These are phyloP conservation scores for Lyophyllum decastes DNA, from an alignment of 768 basidiomycete species.

Conservation along the genomic window DNA sequence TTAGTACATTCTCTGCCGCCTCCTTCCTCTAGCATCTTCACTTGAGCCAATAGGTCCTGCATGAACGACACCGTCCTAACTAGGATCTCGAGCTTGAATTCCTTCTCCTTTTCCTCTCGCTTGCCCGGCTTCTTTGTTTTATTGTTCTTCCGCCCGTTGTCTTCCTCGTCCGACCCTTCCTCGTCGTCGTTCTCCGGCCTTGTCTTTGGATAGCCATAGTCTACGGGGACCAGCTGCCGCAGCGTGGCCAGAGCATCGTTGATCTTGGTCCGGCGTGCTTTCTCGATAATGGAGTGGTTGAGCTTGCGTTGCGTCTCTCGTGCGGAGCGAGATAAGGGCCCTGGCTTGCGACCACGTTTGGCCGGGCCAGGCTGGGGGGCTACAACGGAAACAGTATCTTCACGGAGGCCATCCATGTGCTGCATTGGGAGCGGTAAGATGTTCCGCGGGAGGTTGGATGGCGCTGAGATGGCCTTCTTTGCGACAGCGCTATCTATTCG, in stretches of 20 bases:
- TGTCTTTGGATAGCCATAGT: constrained; percentile 35
- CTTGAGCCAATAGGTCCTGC: constrained; percentile 63
- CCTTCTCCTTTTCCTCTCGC: constrained; percentile 68
- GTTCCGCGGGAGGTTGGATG: constrained; percentile 10
- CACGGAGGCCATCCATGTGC: neutral
- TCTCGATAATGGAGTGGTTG: constrained; percentile 95
- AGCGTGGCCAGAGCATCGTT: constrained; percentile 85
- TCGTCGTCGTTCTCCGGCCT: constrained; percentile 27
- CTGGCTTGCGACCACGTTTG: constrained; percentile 76
- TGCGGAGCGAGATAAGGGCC: constrained; percentile 70
- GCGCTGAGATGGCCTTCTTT: constrained; percentile 10
- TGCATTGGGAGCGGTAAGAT: constrained; percentile 27
- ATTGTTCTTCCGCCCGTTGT: constrained; percentile 30
- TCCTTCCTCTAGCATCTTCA: constrained; percentile 38
- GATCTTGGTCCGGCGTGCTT: constrained; percentile 92
- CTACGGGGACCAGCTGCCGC: constrained; percentile 72
- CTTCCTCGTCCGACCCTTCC: constrained; percentile 39
- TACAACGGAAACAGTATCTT: neutral
- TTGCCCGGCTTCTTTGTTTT: constrained; percentile 41
- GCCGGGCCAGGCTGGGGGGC: constrained; percentile 26
- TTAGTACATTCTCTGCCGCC: constrained; percentile 23
- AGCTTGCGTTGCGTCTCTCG: constrained; percentile 88
- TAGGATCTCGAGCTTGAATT: constrained; percentile 92
- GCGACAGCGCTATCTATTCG: constrained; percentile 2
- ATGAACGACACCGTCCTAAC: constrained; percentile 81